Conservation (phyloP, 176 grass and related monocot species). For the Neostapfia colusana region DNA sequence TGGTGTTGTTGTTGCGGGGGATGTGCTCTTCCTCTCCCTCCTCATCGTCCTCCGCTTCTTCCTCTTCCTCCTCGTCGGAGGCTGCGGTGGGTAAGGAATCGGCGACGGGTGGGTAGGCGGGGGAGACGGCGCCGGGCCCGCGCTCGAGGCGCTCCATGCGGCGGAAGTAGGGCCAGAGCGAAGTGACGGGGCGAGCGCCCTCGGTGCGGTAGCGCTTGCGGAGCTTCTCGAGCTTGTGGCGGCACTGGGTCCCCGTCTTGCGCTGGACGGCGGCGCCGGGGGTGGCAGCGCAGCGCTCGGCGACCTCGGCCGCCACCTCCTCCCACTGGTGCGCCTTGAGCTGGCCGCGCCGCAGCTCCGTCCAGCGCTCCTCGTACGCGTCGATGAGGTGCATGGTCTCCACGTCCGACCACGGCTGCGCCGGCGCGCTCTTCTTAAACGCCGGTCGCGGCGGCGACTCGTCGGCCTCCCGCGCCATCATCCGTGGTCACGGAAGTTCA, state of each 20-base stretch:
- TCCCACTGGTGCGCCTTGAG: slow-evolving; percentile 99
- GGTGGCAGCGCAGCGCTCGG: slow-evolving; percentile 51
- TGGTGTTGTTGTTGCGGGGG: slow-evolving; percentile 64
- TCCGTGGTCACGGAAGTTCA: slow-evolving; percentile 19
- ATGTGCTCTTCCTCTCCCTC: slow-evolving; percentile 46
- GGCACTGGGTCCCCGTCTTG: slow-evolving; percentile 92
- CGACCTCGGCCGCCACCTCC: slow-evolving; percentile 64
- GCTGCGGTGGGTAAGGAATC: slow-evolving; percentile 27
- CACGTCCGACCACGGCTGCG: slow-evolving; percentile 76
- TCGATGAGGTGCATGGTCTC: slow-evolving; percentile 95
- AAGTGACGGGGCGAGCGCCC: slow-evolving; percentile 59
- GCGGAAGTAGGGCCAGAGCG: slow-evolving; percentile 84
- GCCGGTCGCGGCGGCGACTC: slow-evolving; percentile 10
- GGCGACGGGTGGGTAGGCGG: slow-evolving; percentile 23
- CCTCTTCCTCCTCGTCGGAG: slow-evolving; percentile 43
- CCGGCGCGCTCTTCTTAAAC: slow-evolving; percentile 59
- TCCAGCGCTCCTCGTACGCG: slow-evolving; percentile 90
- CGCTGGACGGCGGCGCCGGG: slow-evolving; percentile 36
- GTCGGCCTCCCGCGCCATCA: slow-evolving; percentile 41
- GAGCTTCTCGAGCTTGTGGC: slow-evolving; percentile 99
- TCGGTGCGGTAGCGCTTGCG: slow-evolving; percentile 89
- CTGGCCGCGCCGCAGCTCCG: slow-evolving; percentile 66
- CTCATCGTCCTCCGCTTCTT: slow-evolving; percentile 45
- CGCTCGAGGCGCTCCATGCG: slow-evolving; percentile 83
- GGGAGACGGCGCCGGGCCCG: slow-evolving; percentile 49